These are phyloP conservation scores for Rhododendron vialii DNA, from an alignment of 148 eudicot genomes.

Conservation along the genomic window DNA sequence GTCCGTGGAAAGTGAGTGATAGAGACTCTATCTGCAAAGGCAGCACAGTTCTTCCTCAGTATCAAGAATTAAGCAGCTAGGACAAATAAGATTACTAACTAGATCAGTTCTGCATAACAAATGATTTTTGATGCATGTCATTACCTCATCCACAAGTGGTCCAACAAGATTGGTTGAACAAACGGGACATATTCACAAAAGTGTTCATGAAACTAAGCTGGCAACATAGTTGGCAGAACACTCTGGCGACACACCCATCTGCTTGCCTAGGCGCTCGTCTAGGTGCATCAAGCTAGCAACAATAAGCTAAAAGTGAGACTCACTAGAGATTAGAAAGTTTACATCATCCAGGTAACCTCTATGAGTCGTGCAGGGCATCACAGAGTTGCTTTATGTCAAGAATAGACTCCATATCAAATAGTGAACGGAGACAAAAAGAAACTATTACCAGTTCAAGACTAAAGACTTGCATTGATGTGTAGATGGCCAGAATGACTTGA, in stretches of 20 bases:
- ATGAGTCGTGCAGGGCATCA: not conserved
- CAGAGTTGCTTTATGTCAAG: not conserved
- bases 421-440: not conserved
- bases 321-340: constrained; percentile 11
- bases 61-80: not conserved
- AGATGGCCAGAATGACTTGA: not conserved
- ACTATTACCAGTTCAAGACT: not conserved
- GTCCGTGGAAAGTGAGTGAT: constrained; percentile 96
- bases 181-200: constrained; percentile 17
- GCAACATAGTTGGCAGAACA: constrained; percentile 17
- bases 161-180: constrained; percentile 8
- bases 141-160: constrained; percentile 14
- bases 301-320: constrained; percentile 28
- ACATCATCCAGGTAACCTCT: constrained; percentile 1
- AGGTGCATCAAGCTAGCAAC: constrained; percentile 26
- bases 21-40: constrained; percentile 89
- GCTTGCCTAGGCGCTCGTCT: constrained; percentile 15
- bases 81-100: not conserved
- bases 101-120: not conserved
- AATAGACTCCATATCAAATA: not conserved
- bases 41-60: constrained; percentile 2
- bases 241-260: constrained; percentile 1
- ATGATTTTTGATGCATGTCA: constrained; percentile 3
- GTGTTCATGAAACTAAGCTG: constrained; percentile 21
- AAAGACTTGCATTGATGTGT: not conserved